Evolutionary conservation across 805 yeast genomes (phyloP), one percentile per base, ranked within the genome.

Genomic region (Scheffersomyces stipitis): DNA sequence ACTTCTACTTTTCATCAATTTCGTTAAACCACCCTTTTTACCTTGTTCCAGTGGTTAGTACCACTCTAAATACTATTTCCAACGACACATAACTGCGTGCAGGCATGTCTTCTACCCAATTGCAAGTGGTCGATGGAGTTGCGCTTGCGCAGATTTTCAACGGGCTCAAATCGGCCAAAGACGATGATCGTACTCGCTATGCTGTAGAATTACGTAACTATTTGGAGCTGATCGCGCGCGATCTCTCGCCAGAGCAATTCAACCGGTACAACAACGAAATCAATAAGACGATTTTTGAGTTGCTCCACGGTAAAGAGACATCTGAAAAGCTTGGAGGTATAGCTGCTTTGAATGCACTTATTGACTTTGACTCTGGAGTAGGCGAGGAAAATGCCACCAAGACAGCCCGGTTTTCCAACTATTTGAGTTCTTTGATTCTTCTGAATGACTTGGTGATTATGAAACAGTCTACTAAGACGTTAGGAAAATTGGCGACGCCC

Each of bases 371-470:
- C 45, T 81, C 86, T 7, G 88, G 87, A 14, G 61, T 73, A 3
- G 75, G 75, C 14, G 91, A 85, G 49, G 96, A 89, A 49, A 76
- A 83, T 44, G 87, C 95, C 15, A 86, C 87, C 38, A 90, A 86
- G 60, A 86, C 95, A 2, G 87, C 96, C 5, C 71, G 98, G 41
- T 80, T 86, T 55, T 91, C 96, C n/a, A 91, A 87, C 49, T 91
- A 91, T 54, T 67, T 91, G 42, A 10, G 24, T 20, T 78, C 83
- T 28, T 75, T 88, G 38, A 80, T 91, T 15, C 84, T 93, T 3
- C 83, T 93, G 0, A 83, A 78, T 45, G 96, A 93, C 52, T 70
- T 82, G 13, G 86, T 79, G 26, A 91, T 89, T 23, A 87, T 91
- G 90, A 78, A 80, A 42, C 75, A 81, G 23, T 96, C 98, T 3